Evolutionary conservation across 176 grass and related monocot genomes (phyloP).

Genomic region (Aegilops tauschii): DNA sequence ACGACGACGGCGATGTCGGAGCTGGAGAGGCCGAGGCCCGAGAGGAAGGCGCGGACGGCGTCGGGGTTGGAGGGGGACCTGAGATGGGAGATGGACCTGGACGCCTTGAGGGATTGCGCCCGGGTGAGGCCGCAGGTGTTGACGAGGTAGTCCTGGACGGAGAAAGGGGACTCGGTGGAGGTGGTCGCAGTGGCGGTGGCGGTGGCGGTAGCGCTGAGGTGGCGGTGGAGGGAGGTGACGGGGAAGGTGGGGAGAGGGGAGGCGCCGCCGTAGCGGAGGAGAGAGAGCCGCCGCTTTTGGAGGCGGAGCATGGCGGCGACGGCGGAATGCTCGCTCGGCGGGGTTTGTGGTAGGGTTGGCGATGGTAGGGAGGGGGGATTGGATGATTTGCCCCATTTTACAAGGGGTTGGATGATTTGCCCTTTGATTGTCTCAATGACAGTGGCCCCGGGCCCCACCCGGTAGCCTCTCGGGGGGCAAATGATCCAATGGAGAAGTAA

Average conservation of each 20-base stretch:
- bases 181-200: not conserved
- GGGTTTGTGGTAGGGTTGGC: not conserved
- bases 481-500: too few relatives aligned
- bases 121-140: constrained; percentile 32
- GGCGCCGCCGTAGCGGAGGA: not conserved
- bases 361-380: not conserved
- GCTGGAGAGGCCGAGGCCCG: constrained; percentile 21
- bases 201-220: not conserved
- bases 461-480: too few relatives aligned
- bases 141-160: constrained; percentile 44
- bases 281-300: not conserved
- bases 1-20: constrained; percentile 24
- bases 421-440: too few relatives aligned
- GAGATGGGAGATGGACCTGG: not conserved
- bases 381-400: too few relatives aligned
- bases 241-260: not conserved
- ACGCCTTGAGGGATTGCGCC: not conserved
- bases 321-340: not conserved
- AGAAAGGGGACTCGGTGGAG: not conserved
- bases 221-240: not conserved
- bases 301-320: constrained; percentile 7
- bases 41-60: constrained; percentile 24
- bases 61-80: constrained; percentile 23
- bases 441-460: too few relatives aligned
- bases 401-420: too few relatives aligned